Conservation (phyloP, 2,329 filamentous ascomycete species). For the Boeremia lycopersici region DNA sequence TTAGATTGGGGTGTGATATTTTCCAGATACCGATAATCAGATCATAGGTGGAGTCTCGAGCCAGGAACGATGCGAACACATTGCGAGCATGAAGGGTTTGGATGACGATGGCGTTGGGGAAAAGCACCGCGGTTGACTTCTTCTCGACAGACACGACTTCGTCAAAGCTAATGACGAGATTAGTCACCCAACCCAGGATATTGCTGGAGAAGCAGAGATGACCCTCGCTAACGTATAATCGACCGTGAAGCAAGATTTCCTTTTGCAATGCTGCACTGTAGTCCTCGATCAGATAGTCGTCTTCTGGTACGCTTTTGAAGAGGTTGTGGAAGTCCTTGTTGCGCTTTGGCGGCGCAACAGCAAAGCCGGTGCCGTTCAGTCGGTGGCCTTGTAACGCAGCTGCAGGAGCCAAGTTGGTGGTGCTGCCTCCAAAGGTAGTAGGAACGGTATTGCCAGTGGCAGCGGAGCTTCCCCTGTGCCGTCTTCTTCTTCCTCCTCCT, state of each 20-base stretch:
- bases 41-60: slow-evolving; percentile 94
- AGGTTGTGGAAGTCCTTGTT: slow-evolving; percentile 93
- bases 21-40: slow-evolving; percentile 98
- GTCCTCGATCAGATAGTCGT: slow-evolving; percentile 97
- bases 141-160: slow-evolving; percentile 97
- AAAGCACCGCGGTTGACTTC: slow-evolving; percentile 90
- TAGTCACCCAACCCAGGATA: slow-evolving; percentile 97
- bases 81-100: slow-evolving; percentile 95
- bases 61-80: slow-evolving; percentile 93
- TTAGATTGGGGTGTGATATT: slow-evolving; percentile 88
- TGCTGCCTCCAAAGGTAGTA: slow-evolving; percentile 73
- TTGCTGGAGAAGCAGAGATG: slow-evolving; percentile 99
- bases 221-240: slow-evolving; percentile 94
- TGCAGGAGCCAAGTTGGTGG: slow-evolving; percentile 71
- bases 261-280: slow-evolving; percentile 96
- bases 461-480: slow-evolving; percentile 82
- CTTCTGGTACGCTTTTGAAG: slow-evolving; percentile 96
- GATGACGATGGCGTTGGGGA: slow-evolving; percentile 97
- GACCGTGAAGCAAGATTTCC: slow-evolving; percentile 91
- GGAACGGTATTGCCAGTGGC: slow-evolving; percentile 70
- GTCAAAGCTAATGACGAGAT: slow-evolving; percentile 96
- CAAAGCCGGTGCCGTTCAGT: slow-evolving; percentile 92
- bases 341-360: slow-evolving; percentile 92
- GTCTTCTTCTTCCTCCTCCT: slow-evolving; percentile 56
- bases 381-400: slow-evolving; percentile 68